Evolutionary conservation across 768 basidiomycete species (phyloP), one percentile per base, ranked within the genome.

Genomic region (Gymnopilus junonius): DNA sequence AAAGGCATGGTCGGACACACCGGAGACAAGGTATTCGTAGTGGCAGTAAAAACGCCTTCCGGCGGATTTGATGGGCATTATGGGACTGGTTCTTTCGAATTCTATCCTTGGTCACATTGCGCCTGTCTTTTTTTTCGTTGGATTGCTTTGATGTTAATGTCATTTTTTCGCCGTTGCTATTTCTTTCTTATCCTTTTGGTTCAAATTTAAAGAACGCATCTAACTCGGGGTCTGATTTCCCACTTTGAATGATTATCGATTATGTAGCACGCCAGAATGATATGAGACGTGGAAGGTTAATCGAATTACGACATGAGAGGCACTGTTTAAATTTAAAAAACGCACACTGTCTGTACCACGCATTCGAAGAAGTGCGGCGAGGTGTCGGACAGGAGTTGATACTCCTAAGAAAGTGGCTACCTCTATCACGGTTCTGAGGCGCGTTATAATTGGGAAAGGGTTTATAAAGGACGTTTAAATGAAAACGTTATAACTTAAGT

Each of bases 1-100:
- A 93, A 55, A 80, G 89, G 68, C 84, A 82, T 42, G 96, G 97
- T n/a, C 81, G 97, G 75, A 89, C 84, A 34, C 83, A 91, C 37
- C 83, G 93, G 69, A 79, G 96, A 74, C 86, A 87, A 70, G 92
- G 88, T 8, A 83, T 91, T 55, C 83, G 97, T 55, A 97, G 94
- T 72, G 97, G 95, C 31, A 94, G 93, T 74, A 94, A 88, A 79
- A 98, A 96, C 75, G 86, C 85, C 1, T 93, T 94, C 74, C 79
- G 87, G 65, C 72, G 73, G 54, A 75, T 79, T 65, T 68, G 64
- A 64, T 48, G 23, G 32, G 12, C 25, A 37, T 23, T 15, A 23
- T 31, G 7, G 43, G 51, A 53, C 34, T 8, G 51, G 23, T 42
- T 48, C 34, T 35, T 34, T 21, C 48, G 42, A 15, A 29, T 42